Conservation (phyloP, 164 flowering plant genomes). For the Annona squamosa region DNA sequence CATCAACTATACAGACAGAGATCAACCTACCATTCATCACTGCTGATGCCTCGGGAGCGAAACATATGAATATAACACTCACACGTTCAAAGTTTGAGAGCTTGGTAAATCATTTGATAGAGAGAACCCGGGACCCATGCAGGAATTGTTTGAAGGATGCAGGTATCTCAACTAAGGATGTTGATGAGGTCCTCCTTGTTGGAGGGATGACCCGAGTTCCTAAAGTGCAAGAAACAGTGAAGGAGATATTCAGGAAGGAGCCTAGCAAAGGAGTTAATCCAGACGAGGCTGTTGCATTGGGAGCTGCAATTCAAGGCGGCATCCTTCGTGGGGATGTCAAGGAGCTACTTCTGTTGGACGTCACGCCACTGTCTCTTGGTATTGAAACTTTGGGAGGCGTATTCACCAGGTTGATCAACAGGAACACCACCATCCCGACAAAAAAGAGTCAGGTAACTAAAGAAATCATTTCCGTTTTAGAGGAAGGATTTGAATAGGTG, state of each 20-base stretch:
- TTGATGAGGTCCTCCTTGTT: conserved; percentile 70
- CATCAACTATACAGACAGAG: conserved; percentile 62
- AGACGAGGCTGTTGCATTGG: conserved; percentile 78
- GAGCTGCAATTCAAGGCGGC: conserved; percentile 77
- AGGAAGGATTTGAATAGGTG: background rate
- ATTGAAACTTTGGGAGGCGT: conserved; percentile 68
- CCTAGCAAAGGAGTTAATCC: conserved; percentile 77
- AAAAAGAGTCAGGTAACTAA: conserved; percentile 54
- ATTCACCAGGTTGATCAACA: conserved; percentile 54
- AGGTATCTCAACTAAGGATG: conserved; percentile 40
- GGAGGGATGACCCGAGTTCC: conserved; percentile 84
- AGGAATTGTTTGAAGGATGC: conserved; percentile 70
- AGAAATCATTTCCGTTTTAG: background rate
- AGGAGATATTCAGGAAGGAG: conserved; percentile 53
- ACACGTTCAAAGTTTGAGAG: conserved; percentile 60
- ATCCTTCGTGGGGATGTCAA: conserved; percentile 67
- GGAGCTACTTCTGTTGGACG: conserved; percentile 63
- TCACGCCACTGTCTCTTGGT: conserved; percentile 63
- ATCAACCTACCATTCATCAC: conserved; percentile 63
- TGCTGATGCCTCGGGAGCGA: conserved; percentile 67
- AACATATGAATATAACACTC: conserved; percentile 57
- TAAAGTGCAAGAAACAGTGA: conserved; percentile 57
- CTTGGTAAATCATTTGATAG: conserved; percentile 46
- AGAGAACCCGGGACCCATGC: conserved; percentile 52
- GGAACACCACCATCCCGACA: conserved; percentile 60